Conservation (phyloP, 1,284 basidiomycete species). For the Ceratobasidium sp. region DNA sequence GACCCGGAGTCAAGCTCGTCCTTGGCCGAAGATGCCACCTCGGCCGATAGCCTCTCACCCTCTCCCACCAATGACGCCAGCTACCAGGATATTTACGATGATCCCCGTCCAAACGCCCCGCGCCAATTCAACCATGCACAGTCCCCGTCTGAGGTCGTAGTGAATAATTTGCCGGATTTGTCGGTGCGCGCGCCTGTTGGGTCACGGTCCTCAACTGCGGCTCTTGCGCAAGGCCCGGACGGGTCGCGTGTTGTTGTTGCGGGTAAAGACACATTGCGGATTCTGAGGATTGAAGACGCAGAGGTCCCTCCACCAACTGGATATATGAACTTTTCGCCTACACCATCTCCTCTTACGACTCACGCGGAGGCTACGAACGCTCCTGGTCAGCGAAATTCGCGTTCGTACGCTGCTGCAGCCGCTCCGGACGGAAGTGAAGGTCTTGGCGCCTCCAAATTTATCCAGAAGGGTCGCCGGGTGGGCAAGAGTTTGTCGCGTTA, state of each 20-base stretch:
- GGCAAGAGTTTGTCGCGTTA: constrained; percentile 26
- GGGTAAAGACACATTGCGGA: constrained; percentile 73
- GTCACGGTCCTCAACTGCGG: constrained; percentile 43
- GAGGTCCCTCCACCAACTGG: constrained; percentile 10
- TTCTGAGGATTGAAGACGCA: constrained; percentile 18
- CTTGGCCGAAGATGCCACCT: constrained; percentile 21
- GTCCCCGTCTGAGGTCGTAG: constrained; percentile 17
- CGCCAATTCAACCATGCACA: constrained; percentile 24
- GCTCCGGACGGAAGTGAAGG: constrained; percentile 7
- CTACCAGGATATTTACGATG: constrained; percentile 45
- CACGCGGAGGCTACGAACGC: not conserved
- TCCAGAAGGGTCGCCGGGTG: constrained; percentile 10
- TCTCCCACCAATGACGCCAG: constrained; percentile 30
- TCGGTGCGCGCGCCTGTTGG: constrained; percentile 43
- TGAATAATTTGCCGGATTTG: constrained; percentile 31
- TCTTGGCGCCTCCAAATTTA: constrained; percentile 2
- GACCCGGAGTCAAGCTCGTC: constrained; percentile 40
- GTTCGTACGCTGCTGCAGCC: constrained; percentile 34
- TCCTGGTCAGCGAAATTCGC: constrained; percentile 17
- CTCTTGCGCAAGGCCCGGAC: constrained; percentile 73
- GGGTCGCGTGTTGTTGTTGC: constrained; percentile 72
- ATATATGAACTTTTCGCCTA: constrained; percentile 30
- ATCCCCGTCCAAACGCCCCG: constrained; percentile 43
- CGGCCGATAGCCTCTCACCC: constrained; percentile 29
- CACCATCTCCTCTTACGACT: constrained; percentile 9